Evolutionary conservation across 441 rosid species (phyloP).

Genomic region (Breynia disticha): DNA sequence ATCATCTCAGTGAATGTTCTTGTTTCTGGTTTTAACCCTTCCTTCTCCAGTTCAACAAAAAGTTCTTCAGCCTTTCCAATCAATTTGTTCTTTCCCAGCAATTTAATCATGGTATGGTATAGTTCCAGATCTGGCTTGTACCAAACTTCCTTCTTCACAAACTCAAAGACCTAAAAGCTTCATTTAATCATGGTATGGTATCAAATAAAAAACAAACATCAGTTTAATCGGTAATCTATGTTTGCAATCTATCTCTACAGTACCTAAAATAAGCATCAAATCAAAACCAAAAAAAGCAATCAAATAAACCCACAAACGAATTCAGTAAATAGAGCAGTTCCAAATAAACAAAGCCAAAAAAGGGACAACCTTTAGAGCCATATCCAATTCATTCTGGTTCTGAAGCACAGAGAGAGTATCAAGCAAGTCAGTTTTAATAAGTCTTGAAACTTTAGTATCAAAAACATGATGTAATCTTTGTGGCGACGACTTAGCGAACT

Average conservation of each 20-base stretch:
- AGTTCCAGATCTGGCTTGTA: constrained; percentile 35
- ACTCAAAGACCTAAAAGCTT: constrained; percentile 40
- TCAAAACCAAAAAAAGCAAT: not conserved
- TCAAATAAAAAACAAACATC: too few species aligned
- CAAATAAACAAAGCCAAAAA: not conserved
- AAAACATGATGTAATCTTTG: constrained; percentile 26
- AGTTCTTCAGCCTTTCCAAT: constrained; percentile 35
- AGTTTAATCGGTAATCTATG: too few species aligned
- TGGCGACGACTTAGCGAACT: constrained; percentile 35
- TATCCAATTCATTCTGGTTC: constrained; percentile 37
- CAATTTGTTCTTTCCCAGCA: constrained; percentile 38
- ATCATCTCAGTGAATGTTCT: constrained; percentile 51
- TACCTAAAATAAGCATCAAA: too few species aligned
- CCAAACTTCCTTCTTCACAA: constrained; percentile 41
- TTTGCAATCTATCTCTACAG: too few species aligned
- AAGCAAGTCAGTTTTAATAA: constrained; percentile 43
- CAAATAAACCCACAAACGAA: not conserved
- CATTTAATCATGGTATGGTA: too few species aligned
- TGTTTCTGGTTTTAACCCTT: constrained; percentile 41
- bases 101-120: constrained; percentile 33
- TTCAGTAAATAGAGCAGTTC: not conserved
- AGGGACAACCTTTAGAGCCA: constrained; percentile 37
- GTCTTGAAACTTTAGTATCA: constrained; percentile 30
- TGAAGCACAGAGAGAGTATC: constrained; percentile 37
- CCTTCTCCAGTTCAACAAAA: constrained; percentile 27